Base-by-base conservation (phyloP, 352 stramenopile genomes). In the Globisporangium echinulatum region DNA sequence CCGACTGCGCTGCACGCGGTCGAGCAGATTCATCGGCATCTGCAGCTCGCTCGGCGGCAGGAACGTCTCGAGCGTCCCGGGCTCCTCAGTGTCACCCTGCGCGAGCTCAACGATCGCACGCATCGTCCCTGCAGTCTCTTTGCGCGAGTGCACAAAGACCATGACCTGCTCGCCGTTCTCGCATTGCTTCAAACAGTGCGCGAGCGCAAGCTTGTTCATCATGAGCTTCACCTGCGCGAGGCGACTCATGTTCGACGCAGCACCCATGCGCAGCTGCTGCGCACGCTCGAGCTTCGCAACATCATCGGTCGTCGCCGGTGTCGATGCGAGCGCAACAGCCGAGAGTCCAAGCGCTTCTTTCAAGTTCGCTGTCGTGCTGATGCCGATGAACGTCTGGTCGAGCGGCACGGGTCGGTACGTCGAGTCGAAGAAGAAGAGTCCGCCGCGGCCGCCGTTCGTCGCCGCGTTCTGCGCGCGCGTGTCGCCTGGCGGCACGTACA, bases 101-200 rank as follows among this genome's bases (percentile, higher is more conserved):
- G 96, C 90, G 14, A 93, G 75, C 56, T 99, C 94, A 8, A 96
- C 74, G 8, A 99, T 80, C 6, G 88, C 90, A 43, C 82, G 86
- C 59, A 97, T 97, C 13, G 98, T 99, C 40, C 87, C 87, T 19
- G 92, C 87, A 0, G 98, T 99, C 54, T 99, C 97, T 67, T 99
- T 99, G 40, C 98, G 90, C 14, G 92, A 98, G 73, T 99, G 97
- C 7, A 99, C 97, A 80, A 99, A 99, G 8, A 99, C 95, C 98
- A 99, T 99, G 3, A 99, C 83, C 59, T 96, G 86, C 62, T 96
- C 75, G 11, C 79, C 74, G 43, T 81, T 70, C 46, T 77, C 64
- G 0, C 92, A 73, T 43, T 90, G 82, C 48, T 75, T 70, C 15
- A 92, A 52, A 47, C 85, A 92, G 52, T 92, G 83, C 1, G 74